Conservation (phyloP, 2,329 filamentous ascomycete species). For the Aspergillus jensenii region DNA sequence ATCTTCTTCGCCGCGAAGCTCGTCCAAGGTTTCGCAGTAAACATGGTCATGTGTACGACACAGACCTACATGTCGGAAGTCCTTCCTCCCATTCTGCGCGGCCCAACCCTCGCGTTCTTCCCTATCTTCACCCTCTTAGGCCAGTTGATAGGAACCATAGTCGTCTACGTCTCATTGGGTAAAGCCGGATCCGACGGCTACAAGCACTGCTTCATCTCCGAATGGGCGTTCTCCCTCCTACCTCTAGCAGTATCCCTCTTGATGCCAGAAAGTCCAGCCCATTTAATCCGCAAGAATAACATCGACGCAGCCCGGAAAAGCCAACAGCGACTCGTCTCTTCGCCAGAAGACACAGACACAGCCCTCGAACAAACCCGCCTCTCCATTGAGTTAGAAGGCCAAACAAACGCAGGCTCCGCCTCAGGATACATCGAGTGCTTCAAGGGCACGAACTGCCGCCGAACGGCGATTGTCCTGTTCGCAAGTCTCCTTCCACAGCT, state of each 20-base stretch:
- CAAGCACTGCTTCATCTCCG: conserved; percentile 29
- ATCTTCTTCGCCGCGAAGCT: conserved; percentile 49
- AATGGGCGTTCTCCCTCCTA: conserved; percentile 35
- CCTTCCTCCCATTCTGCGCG: conserved; percentile 47
- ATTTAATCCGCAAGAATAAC: conserved; percentile 45
- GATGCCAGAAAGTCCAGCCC: conserved; percentile 54
- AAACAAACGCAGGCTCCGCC: conserved; percentile 34
- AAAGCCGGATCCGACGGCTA: conserved; percentile 24
- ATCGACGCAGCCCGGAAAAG: conserved; percentile 41
- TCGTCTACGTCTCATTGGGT: conserved; percentile 40
- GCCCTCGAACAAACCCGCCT: conserved; percentile 36
- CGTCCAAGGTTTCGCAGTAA: conserved; percentile 48
- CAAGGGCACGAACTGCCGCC: conserved; percentile 23
- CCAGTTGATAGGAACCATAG: conserved; percentile 48
- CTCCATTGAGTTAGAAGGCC: conserved; percentile 51
- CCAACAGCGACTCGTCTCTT: conserved; percentile 52
- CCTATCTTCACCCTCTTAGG: conserved; percentile 52
- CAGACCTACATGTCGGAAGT: conserved; percentile 55
- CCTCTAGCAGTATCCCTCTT: conserved; percentile 45
- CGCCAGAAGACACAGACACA: conserved; percentile 34
- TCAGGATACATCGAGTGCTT: conserved; percentile 31
- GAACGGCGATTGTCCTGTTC: conserved; percentile 37
- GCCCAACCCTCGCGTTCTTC: conserved; percentile 50
- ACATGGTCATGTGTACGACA: conserved; percentile 45
- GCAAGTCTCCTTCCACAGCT: conserved; percentile 45